Conservation (phyloP, 352 stramenopile genomes). For the Globisporangium echinulatum region DNA sequence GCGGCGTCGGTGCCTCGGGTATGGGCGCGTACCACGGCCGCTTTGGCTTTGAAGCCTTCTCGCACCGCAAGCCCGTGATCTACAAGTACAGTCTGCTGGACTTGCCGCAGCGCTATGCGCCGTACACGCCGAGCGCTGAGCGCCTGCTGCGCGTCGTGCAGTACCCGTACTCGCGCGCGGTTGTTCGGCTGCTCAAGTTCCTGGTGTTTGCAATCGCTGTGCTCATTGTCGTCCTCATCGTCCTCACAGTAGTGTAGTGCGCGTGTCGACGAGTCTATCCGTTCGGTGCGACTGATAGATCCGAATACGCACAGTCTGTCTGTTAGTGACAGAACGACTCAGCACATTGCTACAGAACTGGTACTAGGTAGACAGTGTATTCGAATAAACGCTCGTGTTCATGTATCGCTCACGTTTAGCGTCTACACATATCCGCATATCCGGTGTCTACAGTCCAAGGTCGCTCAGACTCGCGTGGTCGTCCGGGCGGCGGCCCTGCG, state of each 20-base stretch:
- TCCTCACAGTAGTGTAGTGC: not conserved
- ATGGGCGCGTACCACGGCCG: slow-evolving; percentile 82
- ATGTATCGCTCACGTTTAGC: too few species aligned
- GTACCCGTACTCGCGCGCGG: slow-evolving; percentile 31
- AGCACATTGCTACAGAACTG: too few species aligned
- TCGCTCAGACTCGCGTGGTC: slow-evolving; percentile 17
- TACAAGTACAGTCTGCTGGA: slow-evolving; percentile 59
- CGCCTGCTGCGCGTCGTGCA: slow-evolving; percentile 32
- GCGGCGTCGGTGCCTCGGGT: slow-evolving; percentile 74
- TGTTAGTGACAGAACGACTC: too few species aligned
- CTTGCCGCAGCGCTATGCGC: slow-evolving; percentile 44
- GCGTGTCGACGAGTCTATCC: too few species aligned
- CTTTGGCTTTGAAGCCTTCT: slow-evolving; percentile 74
- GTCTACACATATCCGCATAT: too few species aligned
- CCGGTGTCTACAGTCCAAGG: slow-evolving; percentile 2
- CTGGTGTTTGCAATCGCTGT: not conserved
- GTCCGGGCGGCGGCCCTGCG: slow-evolving; percentile 34
- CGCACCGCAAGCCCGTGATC: slow-evolving; percentile 60
- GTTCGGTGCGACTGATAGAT: too few species aligned
- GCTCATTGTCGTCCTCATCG: slow-evolving; percentile 3
- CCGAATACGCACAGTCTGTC: not conserved
- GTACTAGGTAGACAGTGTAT: too few species aligned
- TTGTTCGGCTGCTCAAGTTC: slow-evolving; percentile 2
- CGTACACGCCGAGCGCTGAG: slow-evolving; percentile 30
- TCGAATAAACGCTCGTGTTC: not conserved